These are phyloP conservation scores for Penicillium dipodomyicola DNA, from an alignment of 495 filamentous ascomycete genomes.

Conservation along the genomic window DNA sequence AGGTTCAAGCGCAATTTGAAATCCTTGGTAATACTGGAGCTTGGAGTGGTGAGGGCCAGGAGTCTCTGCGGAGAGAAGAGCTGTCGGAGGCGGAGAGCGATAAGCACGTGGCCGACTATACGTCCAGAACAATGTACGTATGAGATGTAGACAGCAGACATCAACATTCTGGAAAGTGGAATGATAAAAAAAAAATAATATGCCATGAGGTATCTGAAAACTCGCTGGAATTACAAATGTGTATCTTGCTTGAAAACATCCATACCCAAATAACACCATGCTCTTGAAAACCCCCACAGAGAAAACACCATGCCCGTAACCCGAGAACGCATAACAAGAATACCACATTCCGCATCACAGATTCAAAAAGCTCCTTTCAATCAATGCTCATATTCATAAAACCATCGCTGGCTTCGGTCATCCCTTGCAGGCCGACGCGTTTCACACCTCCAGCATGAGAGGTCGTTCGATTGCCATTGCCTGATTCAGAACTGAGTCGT, in stretches of 20 bases:
- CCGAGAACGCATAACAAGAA: background rate
- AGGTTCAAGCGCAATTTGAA: constrained; percentile 2
- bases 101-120: constrained; percentile 25
- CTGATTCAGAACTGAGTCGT: constrained; percentile 46
- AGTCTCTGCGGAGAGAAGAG: constrained; percentile 21
- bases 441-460: constrained; percentile 50
- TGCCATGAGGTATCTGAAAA: constrained; percentile 15
- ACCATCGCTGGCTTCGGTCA: constrained; percentile 92
- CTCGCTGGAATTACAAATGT: constrained; percentile 8
- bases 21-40: background rate
- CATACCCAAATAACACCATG: background rate
- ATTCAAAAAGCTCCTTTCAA: constrained; percentile 22
- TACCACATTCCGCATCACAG: constrained; percentile 15
- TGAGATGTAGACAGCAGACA: too few species aligned
- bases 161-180: background rate
- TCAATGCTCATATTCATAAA: constrained; percentile 98
- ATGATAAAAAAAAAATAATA: background rate
- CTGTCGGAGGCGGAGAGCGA: constrained; percentile 25
- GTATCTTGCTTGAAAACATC: constrained; percentile 9
- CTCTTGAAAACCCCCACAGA: background rate
- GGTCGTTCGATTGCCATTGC: constrained; percentile 35
- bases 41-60: constrained; percentile 8
- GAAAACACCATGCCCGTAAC: constrained; percentile 1
- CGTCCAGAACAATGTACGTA: background rate
- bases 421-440: constrained; percentile 86